Base-by-base conservation (phyloP, 202 grass and related monocot species). In the Panicum virgatum region DNA sequence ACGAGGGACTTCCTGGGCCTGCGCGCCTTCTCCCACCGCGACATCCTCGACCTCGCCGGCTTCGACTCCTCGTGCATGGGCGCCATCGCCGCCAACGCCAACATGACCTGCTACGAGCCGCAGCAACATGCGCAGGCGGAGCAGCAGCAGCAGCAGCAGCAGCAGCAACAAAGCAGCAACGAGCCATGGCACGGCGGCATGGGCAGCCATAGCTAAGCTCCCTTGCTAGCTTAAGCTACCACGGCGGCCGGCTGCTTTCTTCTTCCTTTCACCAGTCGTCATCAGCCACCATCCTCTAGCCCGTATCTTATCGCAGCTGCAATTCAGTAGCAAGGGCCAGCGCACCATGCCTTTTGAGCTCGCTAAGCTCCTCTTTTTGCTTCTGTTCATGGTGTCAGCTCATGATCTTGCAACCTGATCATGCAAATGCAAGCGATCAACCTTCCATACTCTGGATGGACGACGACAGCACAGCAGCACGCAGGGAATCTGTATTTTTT, bases 1-100 rank as follows among this genome's bases (percentile, higher is more conserved):
- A 98, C 95, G 43, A 91, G 90, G 88, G 95, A 98, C 78, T 98
- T 98, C 82, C 80, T 98, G 11, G 92, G 95, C 1, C 86, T 94
- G 14, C 91, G 92, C 62, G 82, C 95, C n/a, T 86, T 94, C 80
- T 98, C 88, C 58, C 95, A 90, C 83, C 76, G 84, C 67, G 95
- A 88, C 75, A 84, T 98, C 51, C 86, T 98, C 54, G 78, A 75
- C 81, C 86, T 98, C 38, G 78, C 90, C 13, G 88, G 90, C 53
- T 91, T 94, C n/a, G 89, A 97, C 74, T 69, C 91, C 25, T 84
- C 88, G 44, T 91, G 88, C 84, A 89, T 97, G 80, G 87, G 80
- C 73, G 42, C 80, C 62, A 57, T 80, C 26, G 80, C 79, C 82
- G 62, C 37, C 78, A 79, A 69, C 81, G 52, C 52, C 56, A 38